Percentiles rank a stretch among this genome's conserved stretches.
Evolutionary conservation across 768 basidiomycete species (phyloP).

Genomic region (Termitomyces sp.): DNA sequence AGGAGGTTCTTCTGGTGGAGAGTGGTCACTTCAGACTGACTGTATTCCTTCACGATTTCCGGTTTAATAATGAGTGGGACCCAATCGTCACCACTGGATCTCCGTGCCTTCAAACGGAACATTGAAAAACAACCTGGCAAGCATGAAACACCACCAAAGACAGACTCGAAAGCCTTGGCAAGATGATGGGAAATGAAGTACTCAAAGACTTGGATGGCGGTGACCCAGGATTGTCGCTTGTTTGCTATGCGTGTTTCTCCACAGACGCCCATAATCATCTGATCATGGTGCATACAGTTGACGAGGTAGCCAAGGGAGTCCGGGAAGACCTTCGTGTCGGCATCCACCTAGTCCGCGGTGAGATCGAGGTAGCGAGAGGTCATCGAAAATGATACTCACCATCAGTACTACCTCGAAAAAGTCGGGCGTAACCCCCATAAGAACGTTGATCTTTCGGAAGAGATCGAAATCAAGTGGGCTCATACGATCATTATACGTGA

Average conservation of each 20-base stretch:
- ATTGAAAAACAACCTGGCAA: conserved; percentile 99
- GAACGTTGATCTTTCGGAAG: conserved; percentile 90
- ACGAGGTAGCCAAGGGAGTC: conserved; percentile 87
- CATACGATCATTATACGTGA: conserved; percentile 99
- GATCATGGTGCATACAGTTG: conserved; percentile 98
- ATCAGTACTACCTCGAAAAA: conserved; percentile 97
- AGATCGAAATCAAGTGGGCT: conserved; percentile 95
- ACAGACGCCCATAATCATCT: conserved; percentile 98
- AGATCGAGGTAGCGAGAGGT: conserved; percentile 2
- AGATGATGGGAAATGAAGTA: conserved; percentile 99
- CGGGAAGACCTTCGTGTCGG: conserved; percentile 94
- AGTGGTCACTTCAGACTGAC: conserved; percentile 88
- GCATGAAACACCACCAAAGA: conserved; percentile 99
- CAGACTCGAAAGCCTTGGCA: conserved; percentile 97
- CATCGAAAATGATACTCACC: conserved; percentile 49
- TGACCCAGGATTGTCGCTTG: conserved; percentile 98
- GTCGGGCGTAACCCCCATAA: conserved; percentile 99
- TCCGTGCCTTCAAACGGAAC: conserved; percentile 96
- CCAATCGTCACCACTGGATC: conserved; percentile 89
- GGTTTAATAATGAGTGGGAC: conserved; percentile 95
- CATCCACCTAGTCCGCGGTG: conserved; percentile 76
- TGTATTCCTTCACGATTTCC: conserved; percentile 96
- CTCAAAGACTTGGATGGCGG: conserved; percentile 95
- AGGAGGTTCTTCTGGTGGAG: conserved; percentile 97
- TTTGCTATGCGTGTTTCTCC: conserved; percentile 99